Evolutionary conservation across 495 filamentous ascomycete genomes (phyloP).

Genomic region (Poronia punctata): DNA sequence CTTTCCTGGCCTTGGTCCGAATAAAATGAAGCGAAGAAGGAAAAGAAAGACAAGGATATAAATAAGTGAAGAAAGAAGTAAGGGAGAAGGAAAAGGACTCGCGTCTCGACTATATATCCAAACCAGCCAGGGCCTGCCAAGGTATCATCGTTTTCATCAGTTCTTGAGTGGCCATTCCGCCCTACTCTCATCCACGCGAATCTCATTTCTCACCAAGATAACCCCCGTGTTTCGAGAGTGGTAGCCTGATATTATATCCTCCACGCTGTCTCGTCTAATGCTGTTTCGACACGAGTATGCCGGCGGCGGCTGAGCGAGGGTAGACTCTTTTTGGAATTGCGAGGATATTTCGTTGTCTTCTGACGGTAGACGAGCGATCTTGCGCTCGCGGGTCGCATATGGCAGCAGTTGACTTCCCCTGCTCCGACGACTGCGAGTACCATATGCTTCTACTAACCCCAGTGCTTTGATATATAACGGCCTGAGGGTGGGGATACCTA

Average conservation of each 20-base stretch:
- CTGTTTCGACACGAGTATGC: constrained; percentile 12
- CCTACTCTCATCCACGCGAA: constrained; percentile 17
- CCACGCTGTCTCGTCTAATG: constrained; percentile 21
- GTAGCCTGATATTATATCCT: constrained; percentile 28
- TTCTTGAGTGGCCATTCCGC: constrained; percentile 21
- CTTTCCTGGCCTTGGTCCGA: too few species aligned
- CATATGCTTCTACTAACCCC: constrained; percentile 16
- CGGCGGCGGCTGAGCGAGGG: constrained; percentile 11
- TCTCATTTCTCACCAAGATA: constrained; percentile 28
- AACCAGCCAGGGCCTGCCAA: too few species aligned
- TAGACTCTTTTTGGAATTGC: constrained; percentile 4
- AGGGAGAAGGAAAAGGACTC: too few species aligned
- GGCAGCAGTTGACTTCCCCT: constrained; percentile 20
- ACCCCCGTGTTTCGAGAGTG: constrained; percentile 14
- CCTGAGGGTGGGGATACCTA: constrained; percentile 32
- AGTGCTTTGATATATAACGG: constrained; percentile 29
- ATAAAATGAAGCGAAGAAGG: too few species aligned
- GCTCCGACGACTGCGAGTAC: constrained; percentile 9
- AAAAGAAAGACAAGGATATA: too few species aligned
- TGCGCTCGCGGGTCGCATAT: constrained; percentile 23
- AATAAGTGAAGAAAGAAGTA: too few species aligned
- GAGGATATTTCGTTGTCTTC: constrained; percentile 11
- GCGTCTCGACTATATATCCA: too few species aligned
- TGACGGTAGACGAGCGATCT: not conserved
- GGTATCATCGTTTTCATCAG: too few species aligned